These are phyloP conservation scores for Parasitella parasitica DNA, from an alignment of 371 early-diverging fungal species.

Conservation along the genomic window DNA sequence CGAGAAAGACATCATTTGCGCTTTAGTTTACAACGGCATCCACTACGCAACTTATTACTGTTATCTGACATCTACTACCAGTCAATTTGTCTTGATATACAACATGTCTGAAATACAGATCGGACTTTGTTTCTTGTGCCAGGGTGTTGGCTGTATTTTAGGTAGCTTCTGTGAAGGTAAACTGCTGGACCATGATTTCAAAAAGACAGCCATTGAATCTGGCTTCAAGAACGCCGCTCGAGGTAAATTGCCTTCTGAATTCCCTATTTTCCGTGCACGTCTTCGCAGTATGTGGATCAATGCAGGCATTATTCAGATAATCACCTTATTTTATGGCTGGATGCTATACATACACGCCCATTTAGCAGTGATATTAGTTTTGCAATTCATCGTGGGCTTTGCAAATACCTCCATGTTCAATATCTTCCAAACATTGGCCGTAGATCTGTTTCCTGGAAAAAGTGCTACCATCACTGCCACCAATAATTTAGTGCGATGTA, in stretches of 20 bases:
- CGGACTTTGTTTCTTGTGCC: conserved; percentile 36
- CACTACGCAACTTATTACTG: conserved; percentile 16
- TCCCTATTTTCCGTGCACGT: conserved; percentile 27
- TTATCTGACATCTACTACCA: conserved; percentile 27
- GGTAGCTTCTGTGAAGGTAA: conserved; percentile 29
- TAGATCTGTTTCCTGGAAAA: conserved; percentile 41
- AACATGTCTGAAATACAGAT: conserved; percentile 26
- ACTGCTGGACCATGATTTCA: conserved; percentile 36
- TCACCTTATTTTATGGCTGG: conserved; percentile 37
- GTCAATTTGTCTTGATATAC: conserved; percentile 24
- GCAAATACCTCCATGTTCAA: conserved; percentile 12
- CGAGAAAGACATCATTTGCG: conserved; percentile 10
- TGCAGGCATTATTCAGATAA: conserved; percentile 9
- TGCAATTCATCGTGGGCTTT: conserved; percentile 35
- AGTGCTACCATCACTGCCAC: conserved; percentile 46
- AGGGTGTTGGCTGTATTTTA: conserved; percentile 31
- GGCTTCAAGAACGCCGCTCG: conserved; percentile 5
- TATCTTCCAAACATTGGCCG: conserved; percentile 31
- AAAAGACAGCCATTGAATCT: conserved; percentile 10
- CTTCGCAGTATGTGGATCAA: conserved; percentile 25
- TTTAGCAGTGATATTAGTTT: conserved; percentile 26
- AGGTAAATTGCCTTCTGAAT: not conserved
- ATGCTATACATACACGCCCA: conserved; percentile 19
- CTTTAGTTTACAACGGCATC: conserved; percentile 12
- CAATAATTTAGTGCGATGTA: conserved; percentile 41